Base-by-base conservation (phyloP, 306 rosid genomes). In the Luffa aegyptiaca region DNA sequence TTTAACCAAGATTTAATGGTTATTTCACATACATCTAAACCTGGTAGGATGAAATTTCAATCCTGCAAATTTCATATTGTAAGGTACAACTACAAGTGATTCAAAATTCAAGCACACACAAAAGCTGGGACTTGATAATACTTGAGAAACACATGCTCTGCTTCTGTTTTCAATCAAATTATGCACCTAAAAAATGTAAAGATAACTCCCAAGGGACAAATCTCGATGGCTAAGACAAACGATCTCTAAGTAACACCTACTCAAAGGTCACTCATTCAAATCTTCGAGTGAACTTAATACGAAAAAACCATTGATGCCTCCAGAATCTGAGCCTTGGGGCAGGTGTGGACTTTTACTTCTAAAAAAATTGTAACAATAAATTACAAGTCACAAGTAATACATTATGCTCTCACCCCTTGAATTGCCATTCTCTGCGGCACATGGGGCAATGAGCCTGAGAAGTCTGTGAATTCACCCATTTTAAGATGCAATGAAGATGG, bases 391-490 rank as follows among this genome's bases (percentile, higher is more conserved):
- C 18, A 36, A 21, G n/a, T 71, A 13, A 71, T 71, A 49, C 41
- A 46, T 46, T 72, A 13, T 12, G 41, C 13, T 45, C 20, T 86
- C 87, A 87, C 52, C 87, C 97, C 85, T 93, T 90, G 87, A 92
- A 94, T 80, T 88, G 92, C 97, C 96, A 90, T 83, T 88, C 98
- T 77, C 97, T 86, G 59, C 93, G 92, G 84, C 98, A 92, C 98
- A 92, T 91, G 80, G 98, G 95, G 85, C 93, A 92, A 88, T 90
- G 95, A 9, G 98, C 98, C 78, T 94, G 93, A 77, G 97, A 88
- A 8, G 93, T 86, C 52, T 91, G 96, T 63, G 97, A 88, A 82
- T 91, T 92, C 83, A 94, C 95, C 97, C 97, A 94, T 86, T 92
- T 92, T 74, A 94, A 79, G 82, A 92, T 92, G 85, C 97, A 92